A percentile compares a stretch with the other conserved stretches of the same genome.
Conservation (phyloP, 352 stramenopile genomes). For the Globisporangium yorkense region DNA sequence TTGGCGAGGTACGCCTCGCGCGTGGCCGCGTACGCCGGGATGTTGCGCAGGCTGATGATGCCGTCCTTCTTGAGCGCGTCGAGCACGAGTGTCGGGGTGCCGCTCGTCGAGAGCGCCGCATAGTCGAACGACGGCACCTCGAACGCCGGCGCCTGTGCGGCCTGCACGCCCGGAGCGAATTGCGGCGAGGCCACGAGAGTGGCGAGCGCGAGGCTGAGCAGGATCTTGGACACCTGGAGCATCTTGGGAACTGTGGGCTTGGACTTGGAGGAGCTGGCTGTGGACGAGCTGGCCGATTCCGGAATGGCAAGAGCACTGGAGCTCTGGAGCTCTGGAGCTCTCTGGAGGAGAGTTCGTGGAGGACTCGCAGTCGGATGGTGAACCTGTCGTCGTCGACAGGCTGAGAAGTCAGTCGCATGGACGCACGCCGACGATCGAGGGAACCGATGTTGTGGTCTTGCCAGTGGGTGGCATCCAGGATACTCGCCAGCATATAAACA, state of each 20-base stretch:
- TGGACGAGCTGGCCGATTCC: background rate
- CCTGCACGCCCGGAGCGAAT: background rate
- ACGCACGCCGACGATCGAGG: too few species aligned
- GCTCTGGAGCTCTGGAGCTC: background rate
- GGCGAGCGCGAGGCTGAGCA: slow-evolving; percentile 9
- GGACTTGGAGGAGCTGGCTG: background rate
- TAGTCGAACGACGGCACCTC: slow-evolving; percentile 55
- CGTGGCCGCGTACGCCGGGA: slow-evolving; percentile 38
- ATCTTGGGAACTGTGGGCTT: background rate
- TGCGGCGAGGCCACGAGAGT: background rate
- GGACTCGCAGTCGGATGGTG: slow-evolving; percentile 1
- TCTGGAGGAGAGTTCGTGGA: slow-evolving; percentile 1
- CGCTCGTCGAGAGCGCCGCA: slow-evolving; percentile 21
- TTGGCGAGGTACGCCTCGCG: slow-evolving; percentile 40
- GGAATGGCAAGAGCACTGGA: background rate
- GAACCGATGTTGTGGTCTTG: too few species aligned
- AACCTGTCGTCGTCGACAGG: too few species aligned
- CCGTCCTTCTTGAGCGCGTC: slow-evolving; percentile 52
- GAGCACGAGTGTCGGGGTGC: slow-evolving; percentile 35
- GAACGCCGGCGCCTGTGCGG: slow-evolving; percentile 23
- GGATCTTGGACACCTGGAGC: slow-evolving; percentile 9
- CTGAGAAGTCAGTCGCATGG: too few species aligned
- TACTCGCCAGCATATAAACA: too few species aligned
- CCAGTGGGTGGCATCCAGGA: too few species aligned
- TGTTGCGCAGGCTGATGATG: slow-evolving; percentile 62